Percentiles rank a stretch among this genome's conserved stretches.
Evolutionary conservation across 768 basidiomycete genomes (phyloP).

Genomic region (Rhodocollybia butyracea): DNA sequence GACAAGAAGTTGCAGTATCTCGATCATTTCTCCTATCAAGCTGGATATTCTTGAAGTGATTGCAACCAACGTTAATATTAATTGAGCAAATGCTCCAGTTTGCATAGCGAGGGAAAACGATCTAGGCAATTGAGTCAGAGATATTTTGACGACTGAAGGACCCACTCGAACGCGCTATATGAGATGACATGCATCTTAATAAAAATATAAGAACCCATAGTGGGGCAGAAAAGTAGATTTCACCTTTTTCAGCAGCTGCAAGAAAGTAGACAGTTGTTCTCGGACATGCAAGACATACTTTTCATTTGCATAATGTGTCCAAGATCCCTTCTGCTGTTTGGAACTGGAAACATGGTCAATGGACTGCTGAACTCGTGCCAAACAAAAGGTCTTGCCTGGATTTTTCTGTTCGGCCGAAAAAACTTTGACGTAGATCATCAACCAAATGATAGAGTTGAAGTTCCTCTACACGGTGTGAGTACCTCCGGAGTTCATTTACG

Average conservation of each 20-base stretch:
- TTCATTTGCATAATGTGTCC: slow-evolving; percentile 56
- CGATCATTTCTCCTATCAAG: slow-evolving; percentile 41
- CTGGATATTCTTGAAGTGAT: slow-evolving; percentile 55
- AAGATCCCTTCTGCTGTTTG: slow-evolving; percentile 55
- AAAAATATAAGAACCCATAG: neutral
- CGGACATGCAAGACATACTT: slow-evolving; percentile 29
- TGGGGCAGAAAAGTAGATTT: neutral
- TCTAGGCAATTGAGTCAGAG: slow-evolving; percentile 30
- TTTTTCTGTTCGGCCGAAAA: slow-evolving; percentile 39
- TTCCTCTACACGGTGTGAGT: slow-evolving; percentile 34
- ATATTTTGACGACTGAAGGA: slow-evolving; percentile 14
- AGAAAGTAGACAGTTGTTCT: slow-evolving; percentile 33
- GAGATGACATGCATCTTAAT: slow-evolving; percentile 45
- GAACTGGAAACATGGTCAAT: slow-evolving; percentile 33
- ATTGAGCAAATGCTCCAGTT: slow-evolving; percentile 68
- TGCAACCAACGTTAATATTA: slow-evolving; percentile 59
- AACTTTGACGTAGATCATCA: slow-evolving; percentile 43
- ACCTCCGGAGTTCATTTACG: slow-evolving; percentile 57
- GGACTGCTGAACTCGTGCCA: too few relatives aligned
- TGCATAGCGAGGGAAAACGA: slow-evolving; percentile 64
- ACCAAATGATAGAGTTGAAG: slow-evolving; percentile 28
- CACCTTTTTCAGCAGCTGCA: slow-evolving; percentile 46
- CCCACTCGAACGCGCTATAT: slow-evolving; percentile 53
- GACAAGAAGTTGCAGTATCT: slow-evolving; percentile 29
- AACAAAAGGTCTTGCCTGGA: slow-evolving; percentile 41